A percentile compares a stretch with the other conserved stretches of the same genome.
Evolutionary conservation across 352 stramenopile genomes (phyloP).

Genomic region (Globisporangium viniferum): DNA sequence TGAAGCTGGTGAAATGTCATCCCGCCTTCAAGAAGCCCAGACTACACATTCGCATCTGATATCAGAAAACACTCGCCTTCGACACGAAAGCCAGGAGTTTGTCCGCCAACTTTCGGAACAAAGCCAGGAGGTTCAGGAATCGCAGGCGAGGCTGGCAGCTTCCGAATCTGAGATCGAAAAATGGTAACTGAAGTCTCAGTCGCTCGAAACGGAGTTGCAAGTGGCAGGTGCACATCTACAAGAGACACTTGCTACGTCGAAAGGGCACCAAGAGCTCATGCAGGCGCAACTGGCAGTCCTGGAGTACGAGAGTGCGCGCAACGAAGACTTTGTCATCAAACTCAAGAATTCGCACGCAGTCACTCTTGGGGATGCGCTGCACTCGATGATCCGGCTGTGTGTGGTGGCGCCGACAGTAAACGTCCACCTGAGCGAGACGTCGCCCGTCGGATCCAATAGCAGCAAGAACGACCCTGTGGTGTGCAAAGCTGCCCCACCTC

Average conservation of each 20-base stretch:
- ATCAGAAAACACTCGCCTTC: neutral
- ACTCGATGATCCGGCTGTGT: conserved; percentile 60
- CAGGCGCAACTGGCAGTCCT: neutral
- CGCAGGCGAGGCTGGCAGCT: neutral
- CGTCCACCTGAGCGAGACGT: conserved; percentile 54
- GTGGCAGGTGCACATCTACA: neutral
- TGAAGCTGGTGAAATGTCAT: neutral
- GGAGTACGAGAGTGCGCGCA: neutral
- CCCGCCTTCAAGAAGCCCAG: neutral
- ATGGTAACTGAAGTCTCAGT: neutral
- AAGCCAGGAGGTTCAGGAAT: neutral
- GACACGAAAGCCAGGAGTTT: conserved; percentile 19
- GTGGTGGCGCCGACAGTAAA: conserved; percentile 83
- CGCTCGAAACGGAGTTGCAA: neutral
- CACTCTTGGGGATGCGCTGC: conserved; percentile 34
- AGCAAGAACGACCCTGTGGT: conserved; percentile 14
- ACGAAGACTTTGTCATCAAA: conserved; percentile 21
- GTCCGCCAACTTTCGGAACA: neutral
- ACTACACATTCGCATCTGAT: neutral
- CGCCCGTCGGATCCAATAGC: conserved; percentile 2
- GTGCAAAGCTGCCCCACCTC: conserved; percentile 27
- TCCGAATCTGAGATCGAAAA: neutral
- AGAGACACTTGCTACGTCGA: neutral
- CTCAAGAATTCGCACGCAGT: conserved; percentile 28
- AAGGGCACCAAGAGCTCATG: neutral